Evolutionary conservation across 2,329 filamentous ascomycete genomes (phyloP), one percentile per base, ranked within the genome.

Genomic region (Trichoderma gracile): DNA sequence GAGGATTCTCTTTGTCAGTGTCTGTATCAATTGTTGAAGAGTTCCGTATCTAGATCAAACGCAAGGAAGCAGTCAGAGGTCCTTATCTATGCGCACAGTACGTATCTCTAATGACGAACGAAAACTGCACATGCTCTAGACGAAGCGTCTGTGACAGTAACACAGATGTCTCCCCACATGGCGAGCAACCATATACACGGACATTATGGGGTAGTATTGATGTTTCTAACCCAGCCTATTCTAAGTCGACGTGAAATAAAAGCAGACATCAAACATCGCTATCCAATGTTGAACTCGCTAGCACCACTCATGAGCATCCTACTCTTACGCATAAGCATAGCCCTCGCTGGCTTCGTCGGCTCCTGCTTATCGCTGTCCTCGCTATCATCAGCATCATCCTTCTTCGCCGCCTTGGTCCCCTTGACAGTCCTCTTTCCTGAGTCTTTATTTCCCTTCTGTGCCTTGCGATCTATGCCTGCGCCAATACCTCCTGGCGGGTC

Each of bases 401-500:
- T 54, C 8, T 8, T 12, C 30, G 46, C 33, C 15, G 17, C 25
- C 55, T 59, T 63, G 27, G n/a, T 25, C 19, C 55, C 55, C 42
- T 59, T 50, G 21, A 19, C 38, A 19, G 50, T 17, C n/a, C 49
- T 77, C 70, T 77, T 68, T 52, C 68, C 65, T 5, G 59, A 66
- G n/a, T 59, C 61, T 5, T 61, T 58, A 23, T 40, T 63, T 57
- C 63, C 56, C 58, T 78, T 79, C 77, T 78, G 76, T 71, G 78
- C 72, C 76, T 80, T 77, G 72, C 78, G 74, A 73, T 82, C 69
- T 77, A 84, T 75, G 10, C 84, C 83, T 2, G 81, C 82, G 40
- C 88, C 88, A 62, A 99, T 96, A 56, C 91, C 90, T 5, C 90
- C 90, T 0, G 95, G 95, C 38, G 92, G 88, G 75, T 99, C 95